These are phyloP conservation scores for Ocimum tenuiflorum DNA, from an alignment of 257 asterid species.

Conservation along the genomic window DNA sequence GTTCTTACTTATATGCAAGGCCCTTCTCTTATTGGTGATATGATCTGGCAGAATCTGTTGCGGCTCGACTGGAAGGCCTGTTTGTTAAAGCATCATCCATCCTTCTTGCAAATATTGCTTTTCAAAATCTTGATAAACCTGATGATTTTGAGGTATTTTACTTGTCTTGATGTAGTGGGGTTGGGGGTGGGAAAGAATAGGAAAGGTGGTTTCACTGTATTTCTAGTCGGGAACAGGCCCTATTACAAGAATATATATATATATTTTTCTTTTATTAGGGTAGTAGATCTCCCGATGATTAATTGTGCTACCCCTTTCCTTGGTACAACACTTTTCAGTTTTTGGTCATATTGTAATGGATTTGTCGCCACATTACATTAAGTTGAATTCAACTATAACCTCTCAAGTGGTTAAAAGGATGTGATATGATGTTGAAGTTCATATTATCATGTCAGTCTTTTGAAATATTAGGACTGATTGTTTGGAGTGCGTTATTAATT, in stretches of 20 bases:
- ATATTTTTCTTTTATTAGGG: too few relatives aligned
- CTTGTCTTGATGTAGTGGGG: conserved; percentile 9
- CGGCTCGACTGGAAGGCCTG: conserved; percentile 52
- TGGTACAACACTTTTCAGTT: background rate
- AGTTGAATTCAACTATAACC: too few relatives aligned
- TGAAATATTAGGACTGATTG: background rate
- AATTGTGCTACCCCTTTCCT: background rate
- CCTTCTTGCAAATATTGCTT: conserved; percentile 56
- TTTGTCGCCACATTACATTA: too few relatives aligned
- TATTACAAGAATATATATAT: too few relatives aligned
- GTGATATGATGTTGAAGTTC: too few relatives aligned
- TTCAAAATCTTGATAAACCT: conserved; percentile 54
- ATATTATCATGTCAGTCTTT: background rate
- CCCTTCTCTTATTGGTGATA: conserved; percentile 14
- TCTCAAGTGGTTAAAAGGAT: too few relatives aligned
- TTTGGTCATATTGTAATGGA: background rate
- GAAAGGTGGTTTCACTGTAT: too few relatives aligned
- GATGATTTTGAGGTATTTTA: conserved; percentile 64
- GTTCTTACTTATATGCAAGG: conserved; percentile 5
- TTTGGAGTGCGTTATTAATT: background rate
- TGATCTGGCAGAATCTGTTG: conserved; percentile 59
- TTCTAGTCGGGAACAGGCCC: too few relatives aligned
- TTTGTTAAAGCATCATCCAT: conserved; percentile 66
- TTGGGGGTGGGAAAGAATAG: too few relatives aligned
- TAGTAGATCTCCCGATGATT: background rate